Evolutionary conservation across 352 stramenopile genomes (phyloP), one percentile per base, ranked within the genome.

Genomic region (Phytophthora parvispora): DNA sequence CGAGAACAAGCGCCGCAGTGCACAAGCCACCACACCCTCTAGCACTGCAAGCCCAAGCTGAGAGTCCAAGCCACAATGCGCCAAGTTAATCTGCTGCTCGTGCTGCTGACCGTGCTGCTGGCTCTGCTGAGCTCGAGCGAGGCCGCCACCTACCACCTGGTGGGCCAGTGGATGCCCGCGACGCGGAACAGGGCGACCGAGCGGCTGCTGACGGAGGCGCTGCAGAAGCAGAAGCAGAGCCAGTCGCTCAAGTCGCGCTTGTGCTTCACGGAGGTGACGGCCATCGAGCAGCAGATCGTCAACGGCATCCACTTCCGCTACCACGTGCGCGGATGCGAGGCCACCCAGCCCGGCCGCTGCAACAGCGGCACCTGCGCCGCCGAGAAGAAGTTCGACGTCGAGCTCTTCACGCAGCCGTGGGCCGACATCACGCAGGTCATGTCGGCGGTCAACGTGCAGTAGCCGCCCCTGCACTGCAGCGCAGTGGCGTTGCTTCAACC

Each of bases 301-400:
- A 81, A 87, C 50, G 82, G 82, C 52, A 86, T 87, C 61, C 83
- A 87, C 65, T 90, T 87, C 54, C 77, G 78, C 68, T 90, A 78
- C 72, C 71, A 84, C 52, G 60, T 87, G 24, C 67, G 62, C 6
- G 82, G 80, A 13, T 90, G 82, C 43, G 62, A 72, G 38, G 49
- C 78, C 13, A 43, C 52, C 36, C 64, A 34, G 31, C 58, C 67
- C 1, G 77, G 74, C 16, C 59, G 66, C 18, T 85, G 80, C 28
- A 53, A 53, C 8, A 57, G 55, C 24, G 45, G 52, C 25, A 64
- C 59, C 2, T 81, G 72, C 53, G 18, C 27, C 27, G 65, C 55
- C 8, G 49, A 67, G 20, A 57, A 74, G 55, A 66, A 72, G 25
- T 86, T 82, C 38, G 65, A 81, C 34, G 67, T 86, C 16, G 70